phyloP scores from a whole-genome alignment of 75 land plant species.

The Larix kaempferi region DNA sequence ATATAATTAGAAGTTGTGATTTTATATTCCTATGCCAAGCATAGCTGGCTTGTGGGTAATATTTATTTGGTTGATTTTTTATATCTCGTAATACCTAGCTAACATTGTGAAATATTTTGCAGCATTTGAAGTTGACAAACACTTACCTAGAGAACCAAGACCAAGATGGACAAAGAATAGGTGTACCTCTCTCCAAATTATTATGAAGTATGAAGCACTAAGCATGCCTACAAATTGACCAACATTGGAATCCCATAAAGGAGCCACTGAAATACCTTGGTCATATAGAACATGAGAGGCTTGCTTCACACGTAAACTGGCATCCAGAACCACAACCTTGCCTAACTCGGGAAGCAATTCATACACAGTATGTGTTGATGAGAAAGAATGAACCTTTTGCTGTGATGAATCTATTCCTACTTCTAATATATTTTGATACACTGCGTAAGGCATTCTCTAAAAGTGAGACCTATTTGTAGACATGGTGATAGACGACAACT shows the following conservation, averaged over 20 bases:
- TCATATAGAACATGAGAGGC: slow-evolving; percentile 81
- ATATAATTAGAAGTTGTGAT: too few species aligned
- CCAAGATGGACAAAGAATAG: too few species aligned
- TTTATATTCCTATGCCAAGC: too few species aligned
- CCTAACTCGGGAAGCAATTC: too few species aligned
- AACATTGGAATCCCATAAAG: slow-evolving; percentile 71
- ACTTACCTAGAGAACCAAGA: too few species aligned
- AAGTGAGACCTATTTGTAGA: slow-evolving; percentile 10
- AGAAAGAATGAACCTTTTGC: slow-evolving; percentile 37
- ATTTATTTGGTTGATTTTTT: too few species aligned
- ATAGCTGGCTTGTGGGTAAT: too few species aligned
- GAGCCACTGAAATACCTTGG: slow-evolving; percentile 86
- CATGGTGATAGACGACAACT: background rate
- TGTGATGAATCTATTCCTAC: slow-evolving; percentile 55
- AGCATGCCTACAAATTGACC: slow-evolving; percentile 87
- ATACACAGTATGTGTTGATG: slow-evolving; percentile 37
- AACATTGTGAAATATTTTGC: too few species aligned
- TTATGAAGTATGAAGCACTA: slow-evolving; percentile 71
- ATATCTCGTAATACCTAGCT: too few species aligned
- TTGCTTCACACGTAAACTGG: slow-evolving; percentile 69
- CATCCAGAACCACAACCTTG: slow-evolving; percentile 30
- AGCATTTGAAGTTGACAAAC: too few species aligned
- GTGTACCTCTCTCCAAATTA: slow-evolving; percentile 7
- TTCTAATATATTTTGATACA: slow-evolving; percentile 21
- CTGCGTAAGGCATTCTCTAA: slow-evolving; percentile 22